Evolutionary conservation across 768 basidiomycete genomes (phyloP).

Genomic region (Hydnum rufescens): DNA sequence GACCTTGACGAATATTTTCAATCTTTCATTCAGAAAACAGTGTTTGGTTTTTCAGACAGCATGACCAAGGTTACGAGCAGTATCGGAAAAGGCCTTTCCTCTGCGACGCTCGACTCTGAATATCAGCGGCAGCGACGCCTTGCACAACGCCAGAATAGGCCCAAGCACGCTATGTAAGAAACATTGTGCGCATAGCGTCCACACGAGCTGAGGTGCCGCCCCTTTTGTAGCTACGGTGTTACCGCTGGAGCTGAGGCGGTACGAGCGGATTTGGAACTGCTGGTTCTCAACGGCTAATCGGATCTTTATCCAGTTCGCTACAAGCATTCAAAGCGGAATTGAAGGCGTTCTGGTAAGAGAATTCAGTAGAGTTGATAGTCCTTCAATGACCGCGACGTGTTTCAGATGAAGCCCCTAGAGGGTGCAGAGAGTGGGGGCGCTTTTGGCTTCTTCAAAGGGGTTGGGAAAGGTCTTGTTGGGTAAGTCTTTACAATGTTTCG

Average conservation of each 20-base stretch:
- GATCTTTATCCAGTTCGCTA: conserved; percentile 37
- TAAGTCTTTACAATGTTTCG: conserved; percentile 18
- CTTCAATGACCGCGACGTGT: background rate
- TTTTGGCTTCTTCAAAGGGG: conserved; percentile 91
- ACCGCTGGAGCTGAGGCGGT: conserved; percentile 77
- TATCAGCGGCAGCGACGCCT: conserved; percentile 80
- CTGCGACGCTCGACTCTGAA: conserved; percentile 90
- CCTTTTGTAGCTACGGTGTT: conserved; percentile 77
- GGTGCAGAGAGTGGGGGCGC: conserved; percentile 91
- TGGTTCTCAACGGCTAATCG: too few species aligned
- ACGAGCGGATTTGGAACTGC: too few species aligned
- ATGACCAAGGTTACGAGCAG: conserved; percentile 97
- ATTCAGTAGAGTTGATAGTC: background rate
- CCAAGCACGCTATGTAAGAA: conserved; percentile 79
- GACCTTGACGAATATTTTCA: background rate
- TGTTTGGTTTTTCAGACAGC: conserved; percentile 90
- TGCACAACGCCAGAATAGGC: conserved; percentile 81
- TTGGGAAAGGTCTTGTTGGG: conserved; percentile 94
- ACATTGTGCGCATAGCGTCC: background rate
- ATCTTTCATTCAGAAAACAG: conserved; percentile 40
- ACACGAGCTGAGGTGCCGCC: background rate
- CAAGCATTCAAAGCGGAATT: conserved; percentile 84
- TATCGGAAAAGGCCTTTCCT: conserved; percentile 91
- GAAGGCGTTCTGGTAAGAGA: conserved; percentile 69
- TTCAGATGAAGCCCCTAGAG: conserved; percentile 86